Base-by-base conservation (phyloP, 2,329 filamentous ascomycete genomes). In the Aspergillus felis region DNA sequence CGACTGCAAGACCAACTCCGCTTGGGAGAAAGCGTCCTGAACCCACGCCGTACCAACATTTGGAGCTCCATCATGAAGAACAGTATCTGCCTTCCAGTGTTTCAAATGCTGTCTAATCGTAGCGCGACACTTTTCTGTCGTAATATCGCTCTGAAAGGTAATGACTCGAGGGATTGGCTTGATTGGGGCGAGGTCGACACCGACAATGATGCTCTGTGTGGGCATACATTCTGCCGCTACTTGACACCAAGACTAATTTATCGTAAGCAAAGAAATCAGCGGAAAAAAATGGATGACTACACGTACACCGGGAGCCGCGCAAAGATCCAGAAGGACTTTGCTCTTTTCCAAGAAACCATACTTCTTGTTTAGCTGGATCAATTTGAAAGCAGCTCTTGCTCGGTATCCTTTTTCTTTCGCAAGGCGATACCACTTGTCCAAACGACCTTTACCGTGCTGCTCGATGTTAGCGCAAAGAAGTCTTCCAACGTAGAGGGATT, bases 1-100 rank as follows among this genome's bases (percentile, higher is more conserved):
- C 8, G 91, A 89, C 72, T 96, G 90, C 55, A 99, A 79, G 12
- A 90, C 91, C 53, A 99, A 81, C 77, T 97, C 93, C 58, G 93
- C 94, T 77, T 99, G 94, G 61, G 93, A 93, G 83, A 96, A 99
- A 48, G 94, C 94, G 80, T 99, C 94, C 78, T 99, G 94, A 47
- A 92, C 89, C 94, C 94, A 99, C 0, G 94, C 92, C 0, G 92
- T 93, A 86, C 94, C 94, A 57, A 99, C 94, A 69, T 99, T 99
- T 50, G 94, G 94, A 1, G 94, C 94, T 76, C 94, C 94, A 73
- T 99, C 94, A 78, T 99, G 94, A 42, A 99, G 81, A 4, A 99
- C 94, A 0, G 90, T 91, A 73, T 99, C 94, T 22, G 91, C 92
- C 74, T 97, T 97, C 89, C 91, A 93, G 10, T 91, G 92, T 78